These are phyloP conservation scores for Quercus berberidifolia DNA, from an alignment of 306 rosid genomes.

Conservation along the genomic window DNA sequence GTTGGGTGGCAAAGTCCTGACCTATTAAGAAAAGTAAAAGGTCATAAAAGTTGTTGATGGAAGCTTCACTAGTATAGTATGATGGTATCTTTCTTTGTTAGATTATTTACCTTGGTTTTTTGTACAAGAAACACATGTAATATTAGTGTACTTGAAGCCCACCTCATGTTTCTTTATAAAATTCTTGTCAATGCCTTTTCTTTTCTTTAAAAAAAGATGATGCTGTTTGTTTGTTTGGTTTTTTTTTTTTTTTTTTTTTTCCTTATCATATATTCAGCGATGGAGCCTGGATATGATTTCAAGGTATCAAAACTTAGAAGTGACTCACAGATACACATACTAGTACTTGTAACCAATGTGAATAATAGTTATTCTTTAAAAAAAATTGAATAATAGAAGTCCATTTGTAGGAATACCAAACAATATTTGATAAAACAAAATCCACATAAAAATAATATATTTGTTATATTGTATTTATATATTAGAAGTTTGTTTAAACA, in stretches of 20 bases:
- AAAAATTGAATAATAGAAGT: too few relatives aligned
- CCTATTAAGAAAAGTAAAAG: constrained; percentile 3
- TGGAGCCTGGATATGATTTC: not conserved
- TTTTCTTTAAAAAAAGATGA: not conserved
- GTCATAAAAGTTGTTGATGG: not conserved
- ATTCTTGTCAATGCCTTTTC: not conserved
- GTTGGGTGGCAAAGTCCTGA: constrained; percentile 8
- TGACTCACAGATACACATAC: not conserved
- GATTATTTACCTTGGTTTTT: not conserved
- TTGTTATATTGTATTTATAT: too few relatives aligned
- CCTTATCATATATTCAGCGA: not conserved
- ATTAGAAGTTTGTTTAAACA: too few relatives aligned
- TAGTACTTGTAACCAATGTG: too few relatives aligned
- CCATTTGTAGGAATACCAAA: too few relatives aligned
- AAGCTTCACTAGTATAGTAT: constrained; percentile 3
- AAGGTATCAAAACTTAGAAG: too few relatives aligned
- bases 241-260: not conserved
- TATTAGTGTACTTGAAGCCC: not conserved
- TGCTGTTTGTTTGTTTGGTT: not conserved
- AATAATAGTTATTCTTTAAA: too few relatives aligned
- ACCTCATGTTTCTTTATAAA: not conserved
- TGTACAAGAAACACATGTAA: not conserved
- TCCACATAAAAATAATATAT: too few relatives aligned
- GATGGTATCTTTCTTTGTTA: not conserved
- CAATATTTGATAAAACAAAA: too few relatives aligned